Percentiles rank a stretch among this genome's conserved stretches.
Conservation (phyloP, 2,329 filamentous ascomycete species). For the Westerdykella ornata region DNA sequence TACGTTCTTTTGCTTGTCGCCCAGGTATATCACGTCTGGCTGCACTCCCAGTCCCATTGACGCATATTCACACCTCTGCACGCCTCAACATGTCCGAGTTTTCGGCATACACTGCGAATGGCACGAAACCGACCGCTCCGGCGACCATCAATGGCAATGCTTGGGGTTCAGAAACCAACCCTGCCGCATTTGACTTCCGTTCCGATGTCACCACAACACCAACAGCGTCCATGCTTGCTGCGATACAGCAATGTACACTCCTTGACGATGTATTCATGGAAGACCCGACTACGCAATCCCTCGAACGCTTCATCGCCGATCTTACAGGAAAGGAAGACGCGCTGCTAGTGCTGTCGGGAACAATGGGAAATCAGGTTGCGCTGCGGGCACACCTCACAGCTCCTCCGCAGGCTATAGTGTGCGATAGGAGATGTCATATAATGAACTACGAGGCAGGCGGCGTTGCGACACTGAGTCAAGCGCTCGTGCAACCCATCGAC, state of each 20-base stretch:
- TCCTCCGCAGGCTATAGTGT: constrained; percentile 74
- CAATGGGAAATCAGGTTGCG: constrained; percentile 89
- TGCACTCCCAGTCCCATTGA: constrained; percentile 6
- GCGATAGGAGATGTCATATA: constrained; percentile 74
- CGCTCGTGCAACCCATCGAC: constrained; percentile 58
- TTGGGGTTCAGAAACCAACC: constrained; percentile 41
- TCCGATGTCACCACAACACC: constrained; percentile 40
- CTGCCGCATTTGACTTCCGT: constrained; percentile 52
- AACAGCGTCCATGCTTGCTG: constrained; percentile 65
- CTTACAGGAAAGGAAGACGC: constrained; percentile 70
- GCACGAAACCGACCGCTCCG: constrained; percentile 11
- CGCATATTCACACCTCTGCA: constrained; percentile 13
- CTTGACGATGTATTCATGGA: constrained; percentile 79
- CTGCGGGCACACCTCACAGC: constrained; percentile 70
- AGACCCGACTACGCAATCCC: constrained; percentile 67
- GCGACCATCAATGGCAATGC: constrained; percentile 18
- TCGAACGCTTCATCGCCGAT: constrained; percentile 67
- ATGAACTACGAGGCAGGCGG: constrained; percentile 63
- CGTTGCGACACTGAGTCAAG: constrained; percentile 64
- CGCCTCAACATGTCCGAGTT: constrained; percentile 27
- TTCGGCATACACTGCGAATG: constrained; percentile 25
- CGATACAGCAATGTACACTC: constrained; percentile 67
- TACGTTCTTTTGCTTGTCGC: not conserved
- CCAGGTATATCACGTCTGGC: constrained; percentile 5
- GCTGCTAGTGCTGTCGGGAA: constrained; percentile 79